Evolutionary conservation across 352 stramenopile genomes (phyloP), one percentile per base, ranked within the genome.

Genomic region (Pelagophyceae sp.): DNA sequence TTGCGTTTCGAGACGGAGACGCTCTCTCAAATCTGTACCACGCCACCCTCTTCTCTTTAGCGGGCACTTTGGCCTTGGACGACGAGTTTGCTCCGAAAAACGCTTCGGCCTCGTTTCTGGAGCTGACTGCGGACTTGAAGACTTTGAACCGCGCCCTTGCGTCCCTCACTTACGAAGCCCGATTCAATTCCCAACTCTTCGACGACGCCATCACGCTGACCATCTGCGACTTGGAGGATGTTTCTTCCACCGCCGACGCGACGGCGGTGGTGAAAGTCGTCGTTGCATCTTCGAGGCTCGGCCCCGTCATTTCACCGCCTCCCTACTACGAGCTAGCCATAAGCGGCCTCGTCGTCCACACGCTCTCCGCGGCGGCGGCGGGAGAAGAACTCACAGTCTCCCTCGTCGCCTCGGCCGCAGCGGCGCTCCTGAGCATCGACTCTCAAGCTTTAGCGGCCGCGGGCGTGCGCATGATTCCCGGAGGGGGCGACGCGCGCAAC

Each of bases 271-370:
- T 58, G 1, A 50, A 51, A 3, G 38, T 74, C 61, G 35, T 38
- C 67, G 35, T 37, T 2, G 35, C 15, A 6, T n/a, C 29, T 31
- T n/a, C 61, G 31, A 38, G 35, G 15, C 1, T 2, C 38, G 33
- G 2, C 2, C 67, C 67, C 2, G 2, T 5, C 1, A 54, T 74
- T n/a, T 17, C 25, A 11, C 1, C 38, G 67, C 67, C 67, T 23
- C 38, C 67, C 5, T 74, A 74, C 38, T 74, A 58, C 23, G 67
- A 74, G 67, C 3, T 58, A 37, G 67, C 35, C 20, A 25, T 74
- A 1, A 1, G 27, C 1, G 67, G 67, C 38, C 38, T 74, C 38
- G 29, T 50, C 67, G 23, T 74, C 5, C 1, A 74, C 20, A n/a
- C 15, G 15, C 23, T 15, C 11, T 6, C 23, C 11, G 11, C 58